These are phyloP conservation scores for Wickerhamia fluorescens DNA, from an alignment of 805 yeast genomes.

Conservation along the genomic window DNA sequence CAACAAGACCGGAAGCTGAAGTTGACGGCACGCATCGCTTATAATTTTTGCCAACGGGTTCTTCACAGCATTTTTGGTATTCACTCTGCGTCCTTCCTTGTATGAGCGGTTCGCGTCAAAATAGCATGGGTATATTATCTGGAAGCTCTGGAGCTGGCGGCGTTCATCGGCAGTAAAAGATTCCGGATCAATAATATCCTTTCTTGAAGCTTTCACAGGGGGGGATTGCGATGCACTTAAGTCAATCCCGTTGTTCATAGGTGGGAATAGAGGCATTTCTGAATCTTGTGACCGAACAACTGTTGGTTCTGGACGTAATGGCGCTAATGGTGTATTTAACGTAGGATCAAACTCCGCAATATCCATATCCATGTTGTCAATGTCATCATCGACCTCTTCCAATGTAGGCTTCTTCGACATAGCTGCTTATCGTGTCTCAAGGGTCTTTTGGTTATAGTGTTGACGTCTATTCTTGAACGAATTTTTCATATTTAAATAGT, in stretches of 20 bases:
- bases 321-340: constrained; percentile 64
- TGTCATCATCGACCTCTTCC: constrained; percentile 78
- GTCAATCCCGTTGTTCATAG: constrained; percentile 11
- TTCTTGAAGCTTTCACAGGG: not conserved
- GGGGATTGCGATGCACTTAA: constrained; percentile 6
- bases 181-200: constrained; percentile 23
- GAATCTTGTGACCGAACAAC: constrained; percentile 57
- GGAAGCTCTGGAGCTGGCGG: constrained; percentile 61
- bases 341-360: constrained; percentile 78
- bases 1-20: constrained; percentile 39
- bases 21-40: constrained; percentile 59
- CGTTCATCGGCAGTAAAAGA: constrained; percentile 48
- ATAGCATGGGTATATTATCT: constrained; percentile 83
- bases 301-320: constrained; percentile 49
- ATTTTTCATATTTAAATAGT: too few species aligned
- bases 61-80: constrained; percentile 58
- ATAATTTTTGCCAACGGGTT: constrained; percentile 85
- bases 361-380: constrained; percentile 91
- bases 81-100: constrained; percentile 78
- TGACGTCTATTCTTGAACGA: too few species aligned
- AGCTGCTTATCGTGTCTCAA: too few species aligned
- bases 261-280: constrained; percentile 18
- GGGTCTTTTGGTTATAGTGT: too few species aligned
- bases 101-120: constrained; percentile 75
- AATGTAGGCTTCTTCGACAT: constrained; percentile 52